Conservation (phyloP, 768 basidiomycete genomes). For the Mycena albidolilacea region DNA sequence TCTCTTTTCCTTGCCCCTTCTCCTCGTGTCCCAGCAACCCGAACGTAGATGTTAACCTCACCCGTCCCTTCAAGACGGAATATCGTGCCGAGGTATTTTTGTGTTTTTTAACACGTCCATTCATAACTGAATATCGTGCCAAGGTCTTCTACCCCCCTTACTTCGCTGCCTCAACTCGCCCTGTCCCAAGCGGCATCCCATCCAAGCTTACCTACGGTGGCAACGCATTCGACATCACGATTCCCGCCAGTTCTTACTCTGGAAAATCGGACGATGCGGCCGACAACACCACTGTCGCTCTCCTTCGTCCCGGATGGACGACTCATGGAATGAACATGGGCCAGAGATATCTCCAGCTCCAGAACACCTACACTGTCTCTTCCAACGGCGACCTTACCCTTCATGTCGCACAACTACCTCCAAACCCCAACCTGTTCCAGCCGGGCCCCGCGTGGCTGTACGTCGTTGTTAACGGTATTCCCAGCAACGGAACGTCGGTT, state of each 20-base stretch:
- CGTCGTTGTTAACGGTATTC: constrained; percentile 82
- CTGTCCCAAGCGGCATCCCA: constrained; percentile 69
- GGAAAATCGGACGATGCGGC: constrained; percentile 65
- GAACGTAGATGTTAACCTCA: constrained; percentile 69
- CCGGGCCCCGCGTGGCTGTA: constrained; percentile 83
- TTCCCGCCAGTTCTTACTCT: constrained; percentile 64
- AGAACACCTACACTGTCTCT: constrained; percentile 78
- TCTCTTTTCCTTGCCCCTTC: no score
- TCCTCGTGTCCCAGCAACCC: constrained; percentile 59
- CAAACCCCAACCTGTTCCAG: constrained; percentile 74
- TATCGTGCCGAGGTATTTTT: constrained; percentile 40
- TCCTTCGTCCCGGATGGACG: constrained; percentile 76
- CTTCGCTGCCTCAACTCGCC: constrained; percentile 67
- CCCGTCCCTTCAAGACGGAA: constrained; percentile 60
- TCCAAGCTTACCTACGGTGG: constrained; percentile 75
- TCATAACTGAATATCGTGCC: constrained; percentile 56
- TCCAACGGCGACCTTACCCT: constrained; percentile 70
- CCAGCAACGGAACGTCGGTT: constrained; percentile 75
- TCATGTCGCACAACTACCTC: constrained; percentile 75
- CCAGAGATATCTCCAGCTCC: constrained; percentile 74
- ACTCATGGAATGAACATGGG: constrained; percentile 76
- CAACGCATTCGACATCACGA: constrained; percentile 66
- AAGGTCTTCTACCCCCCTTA: constrained; percentile 84
- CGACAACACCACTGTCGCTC: constrained; percentile 69
- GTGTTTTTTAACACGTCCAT: no score